These are phyloP conservation scores for Polytrichum formosum DNA, from an alignment of 225 moss, liverwort and hornwort species.

Conservation along the genomic window DNA sequence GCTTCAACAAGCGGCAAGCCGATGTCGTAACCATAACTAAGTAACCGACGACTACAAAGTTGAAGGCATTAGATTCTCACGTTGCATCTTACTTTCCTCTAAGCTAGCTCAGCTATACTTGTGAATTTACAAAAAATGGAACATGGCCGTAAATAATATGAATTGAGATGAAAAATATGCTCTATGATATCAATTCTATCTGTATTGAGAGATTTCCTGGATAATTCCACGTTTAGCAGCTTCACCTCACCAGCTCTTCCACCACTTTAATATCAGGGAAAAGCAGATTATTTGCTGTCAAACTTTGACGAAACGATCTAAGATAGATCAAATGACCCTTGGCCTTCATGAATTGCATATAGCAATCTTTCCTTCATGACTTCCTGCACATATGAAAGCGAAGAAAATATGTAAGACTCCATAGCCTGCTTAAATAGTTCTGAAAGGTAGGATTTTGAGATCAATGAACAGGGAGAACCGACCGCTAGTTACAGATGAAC, in stretches of 20 bases:
- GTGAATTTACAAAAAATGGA: not conserved
- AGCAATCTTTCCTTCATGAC: conserved; percentile 94
- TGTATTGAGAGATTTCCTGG: conserved; percentile 10
- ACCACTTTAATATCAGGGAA: conserved; percentile 11
- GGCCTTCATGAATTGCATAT: conserved; percentile 94
- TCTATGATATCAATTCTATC: conserved; percentile 21
- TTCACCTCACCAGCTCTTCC: conserved; percentile 20
- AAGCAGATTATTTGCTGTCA: conserved; percentile 8
- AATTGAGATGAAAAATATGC: conserved; percentile 32
- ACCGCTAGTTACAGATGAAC: no score
- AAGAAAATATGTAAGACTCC: not conserved
- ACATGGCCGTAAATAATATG: conserved; percentile 32
- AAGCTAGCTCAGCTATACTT: no score
- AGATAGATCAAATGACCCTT: conserved; percentile 98
- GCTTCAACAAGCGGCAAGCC: not conserved
- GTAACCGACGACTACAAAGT: no score
- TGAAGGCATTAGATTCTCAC: no score
- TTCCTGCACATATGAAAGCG: conserved; percentile 53
- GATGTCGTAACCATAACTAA: no score
- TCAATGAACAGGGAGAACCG: no score
- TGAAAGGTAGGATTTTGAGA: no score
- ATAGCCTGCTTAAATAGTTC: no score
- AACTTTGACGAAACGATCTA: conserved; percentile 30
- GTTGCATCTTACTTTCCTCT: no score
- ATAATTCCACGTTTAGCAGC: conserved; percentile 11